Evolutionary conservation across 768 basidiomycete species (phyloP), one percentile per base, ranked within the genome.

Genomic region (Kwoniella dendrophila): DNA sequence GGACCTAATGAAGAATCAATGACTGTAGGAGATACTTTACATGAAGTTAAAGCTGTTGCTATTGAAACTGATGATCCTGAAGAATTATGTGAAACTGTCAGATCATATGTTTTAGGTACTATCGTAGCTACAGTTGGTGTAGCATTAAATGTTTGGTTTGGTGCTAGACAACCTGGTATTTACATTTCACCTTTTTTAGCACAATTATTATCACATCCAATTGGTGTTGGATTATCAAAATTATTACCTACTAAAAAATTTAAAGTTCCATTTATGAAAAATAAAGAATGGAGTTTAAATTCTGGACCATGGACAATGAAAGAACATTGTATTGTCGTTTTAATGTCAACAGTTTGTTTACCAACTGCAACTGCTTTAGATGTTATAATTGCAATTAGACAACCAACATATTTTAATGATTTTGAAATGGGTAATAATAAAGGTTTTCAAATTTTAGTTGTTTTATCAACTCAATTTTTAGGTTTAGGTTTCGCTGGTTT

Each of bases 401-500:
- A 58, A 40, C 44, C 44, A 7, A 45, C 34, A 0, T 58, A 49
- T 26, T 50, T 58, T 47, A 58, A 58, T 29, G 56, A 58, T 26
- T 33, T 20, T 16, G 32, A 32, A 32, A 34, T 58, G 24, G 56
- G 33, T n/a, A 44, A 58, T 5, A 26, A 58, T 11, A 48, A 48
- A 20, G 33, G 44, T 11, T 58, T 58, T 26, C 56, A 58, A 36
- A 34, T 58, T 34, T 20, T 58, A 18, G 56, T 58, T 20, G 56
- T 58, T 1, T 36, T 58, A 0, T 58, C 56, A 7, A 58, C 56
- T 22, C 56, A 97, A 80, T 81, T 95, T 59, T 89, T 90, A 0
- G 95, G 94, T 1, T 94, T 95, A 72, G 91, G 90, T 26, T 82
- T 95, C 20, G 93, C 94, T 1, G 95, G 95, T 2, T 72, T 95